Conservation (phyloP, 345 rosid species). For the Murraya paniculata region DNA sequence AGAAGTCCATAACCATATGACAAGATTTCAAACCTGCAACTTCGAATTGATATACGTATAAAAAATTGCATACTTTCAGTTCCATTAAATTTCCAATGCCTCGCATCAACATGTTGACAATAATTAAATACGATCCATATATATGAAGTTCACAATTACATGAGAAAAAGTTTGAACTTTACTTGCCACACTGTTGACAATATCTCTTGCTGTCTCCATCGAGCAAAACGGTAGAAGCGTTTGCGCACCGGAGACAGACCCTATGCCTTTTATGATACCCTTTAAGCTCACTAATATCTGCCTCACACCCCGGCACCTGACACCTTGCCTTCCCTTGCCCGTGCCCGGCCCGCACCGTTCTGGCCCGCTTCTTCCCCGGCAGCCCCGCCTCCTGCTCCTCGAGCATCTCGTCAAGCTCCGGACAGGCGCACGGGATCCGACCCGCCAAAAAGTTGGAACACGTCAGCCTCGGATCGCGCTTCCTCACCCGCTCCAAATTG, state of each 20-base stretch:
- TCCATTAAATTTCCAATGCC: neutral
- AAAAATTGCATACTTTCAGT: neutral
- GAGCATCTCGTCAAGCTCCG: constrained; percentile 73
- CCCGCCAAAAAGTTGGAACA: constrained; percentile 94
- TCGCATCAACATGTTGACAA: neutral
- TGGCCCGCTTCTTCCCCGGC: constrained; percentile 62
- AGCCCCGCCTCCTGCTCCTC: constrained; percentile 46
- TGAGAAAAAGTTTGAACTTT: constrained; percentile 4
- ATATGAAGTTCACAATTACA: neutral
- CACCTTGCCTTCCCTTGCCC: constrained; percentile 47
- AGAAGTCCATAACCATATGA: neutral
- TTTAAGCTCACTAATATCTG: constrained; percentile 83
- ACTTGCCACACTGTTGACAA: constrained; percentile 99
- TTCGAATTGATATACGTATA: neutral
- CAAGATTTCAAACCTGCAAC: neutral
- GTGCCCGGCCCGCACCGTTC: constrained; percentile 36
- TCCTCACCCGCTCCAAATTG: constrained; percentile 55
- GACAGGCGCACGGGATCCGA: constrained; percentile 79
- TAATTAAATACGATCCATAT: neutral
- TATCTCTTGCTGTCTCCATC: constrained; percentile 82
- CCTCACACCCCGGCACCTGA: constrained; percentile 81
- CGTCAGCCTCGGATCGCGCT: constrained; percentile 82
- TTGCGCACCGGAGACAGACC: constrained; percentile 86
- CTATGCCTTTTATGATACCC: constrained; percentile 89
- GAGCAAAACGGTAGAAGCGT: constrained; percentile 53